phyloP scores from a whole-genome alignment of 1,284 basidiomycete genomes.

The Rhodofomes roseus region DNA sequence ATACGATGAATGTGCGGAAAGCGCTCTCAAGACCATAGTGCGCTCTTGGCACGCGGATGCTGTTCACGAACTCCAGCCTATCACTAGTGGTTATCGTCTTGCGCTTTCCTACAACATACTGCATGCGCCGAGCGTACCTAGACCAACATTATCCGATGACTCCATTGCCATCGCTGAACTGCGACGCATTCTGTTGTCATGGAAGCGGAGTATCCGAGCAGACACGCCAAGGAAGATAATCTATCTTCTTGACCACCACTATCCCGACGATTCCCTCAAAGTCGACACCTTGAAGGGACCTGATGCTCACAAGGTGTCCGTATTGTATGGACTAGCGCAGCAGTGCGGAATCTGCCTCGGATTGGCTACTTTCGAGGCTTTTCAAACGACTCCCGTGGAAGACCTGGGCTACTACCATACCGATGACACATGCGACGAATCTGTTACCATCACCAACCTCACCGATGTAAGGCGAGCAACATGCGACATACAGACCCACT shows the following conservation, averaged over 20 bases:
- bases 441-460: too few relatives aligned
- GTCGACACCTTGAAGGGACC: background rate
- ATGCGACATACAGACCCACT: too few relatives aligned
- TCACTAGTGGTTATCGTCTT: background rate
- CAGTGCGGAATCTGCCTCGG: background rate
- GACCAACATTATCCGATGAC: background rate
- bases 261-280: conserved; percentile 1
- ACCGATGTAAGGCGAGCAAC: too few relatives aligned
- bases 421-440: too few relatives aligned
- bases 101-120: background rate
- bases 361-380: background rate
- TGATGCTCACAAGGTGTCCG: conserved; percentile 1
- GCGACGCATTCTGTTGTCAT: background rate
- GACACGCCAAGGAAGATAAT: background rate
- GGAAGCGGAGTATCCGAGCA: background rate
- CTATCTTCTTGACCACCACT: conserved; percentile 5
- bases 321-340: background rate
- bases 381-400: background rate
- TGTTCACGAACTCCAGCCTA: background rate
- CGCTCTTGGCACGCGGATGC: conserved; percentile 47
- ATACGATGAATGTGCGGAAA: conserved; percentile 30
- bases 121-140: background rate
- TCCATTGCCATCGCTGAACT: background rate
- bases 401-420: background rate
- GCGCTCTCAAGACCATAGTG: conserved; percentile 30